Evolutionary conservation across 129 eudicot species (phyloP), one percentile per base, ranked within the genome.

Genomic region (Flaveria linearis): DNA sequence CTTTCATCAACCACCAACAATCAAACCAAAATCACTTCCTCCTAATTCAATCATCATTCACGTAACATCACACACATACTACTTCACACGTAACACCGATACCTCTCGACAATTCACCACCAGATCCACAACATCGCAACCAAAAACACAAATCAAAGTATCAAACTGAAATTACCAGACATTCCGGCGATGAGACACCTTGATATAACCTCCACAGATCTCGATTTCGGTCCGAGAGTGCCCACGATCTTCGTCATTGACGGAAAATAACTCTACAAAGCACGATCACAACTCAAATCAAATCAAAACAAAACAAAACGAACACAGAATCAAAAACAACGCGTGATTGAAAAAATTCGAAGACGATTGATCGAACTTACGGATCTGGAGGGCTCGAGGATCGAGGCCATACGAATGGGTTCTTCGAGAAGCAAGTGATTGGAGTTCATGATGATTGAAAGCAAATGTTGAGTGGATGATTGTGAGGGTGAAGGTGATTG

Each of bases 241-340:
- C 97, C 96, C 12, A 92, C 89, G 52, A 87, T 89, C 89, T 86
- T 89, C 28, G 97, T 89, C 97, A 92, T 89, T 50, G 97, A 90
- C 69, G 97, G 91, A 60, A 92, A 92, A 72, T 85, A 92, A 68
- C 72, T 87, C 97, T 92, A 78, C 76, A 78, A 42, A 73, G 18
- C 8, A 82, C 71, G 36, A 63, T 28, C 55, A 28, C 14, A 2
- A 61, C 30, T 26, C 3, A 26, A 30, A 3, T 30, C 33, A 16
- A 42, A 11, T 26, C 3, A 26, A 30, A 3, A 4, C 33, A 16
- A 42, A 11, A 14, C 7, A 18, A 4, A 17, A 39, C 30, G 33
- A 28, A 28, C 4, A 3, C 36, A 30, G 5, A 3, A 30, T 26
- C 36, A 30, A 30, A 30, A 30, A 4, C 6, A 18, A 25, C 8